Conservation (phyloP, 805 yeast genomes). For the Candida alai region DNA sequence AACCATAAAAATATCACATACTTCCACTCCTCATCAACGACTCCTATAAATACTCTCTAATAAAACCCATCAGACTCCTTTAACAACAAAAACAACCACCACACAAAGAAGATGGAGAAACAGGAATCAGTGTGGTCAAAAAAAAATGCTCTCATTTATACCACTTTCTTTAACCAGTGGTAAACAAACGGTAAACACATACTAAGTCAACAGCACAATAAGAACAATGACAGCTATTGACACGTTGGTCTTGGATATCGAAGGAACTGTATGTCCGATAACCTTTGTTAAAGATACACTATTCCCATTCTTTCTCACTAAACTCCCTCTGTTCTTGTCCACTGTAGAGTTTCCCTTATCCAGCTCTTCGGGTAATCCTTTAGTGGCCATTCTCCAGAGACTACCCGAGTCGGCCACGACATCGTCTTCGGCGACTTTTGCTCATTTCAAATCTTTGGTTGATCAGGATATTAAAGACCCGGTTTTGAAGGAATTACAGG, state of each 20-base stretch:
- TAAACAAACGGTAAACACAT: no score
- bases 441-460: constrained; percentile 57
- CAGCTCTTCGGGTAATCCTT: no score
- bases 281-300: constrained; percentile 77
- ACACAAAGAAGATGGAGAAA: no score
- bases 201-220: no score
- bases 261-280: constrained; percentile 92
- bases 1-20: no score
- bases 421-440: constrained; percentile 26
- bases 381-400: constrained; percentile 31
- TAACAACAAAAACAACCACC: no score
- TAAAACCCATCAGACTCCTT: no score
- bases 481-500: constrained; percentile 73
- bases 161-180: no score
- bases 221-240: constrained; percentile 9
- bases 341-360: constrained; percentile 30
- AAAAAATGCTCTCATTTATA: no score
- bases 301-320: constrained; percentile 67
- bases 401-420: constrained; percentile 51
- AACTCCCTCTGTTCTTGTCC: constrained; percentile 41
- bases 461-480: constrained; percentile 72
- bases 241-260: constrained; percentile 64
- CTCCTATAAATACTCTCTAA: no score
- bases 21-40: no score
- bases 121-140: no score